Conservation (phyloP, 2,329 filamentous ascomycete species). For the Stagonosporopsis vannaccii region DNA sequence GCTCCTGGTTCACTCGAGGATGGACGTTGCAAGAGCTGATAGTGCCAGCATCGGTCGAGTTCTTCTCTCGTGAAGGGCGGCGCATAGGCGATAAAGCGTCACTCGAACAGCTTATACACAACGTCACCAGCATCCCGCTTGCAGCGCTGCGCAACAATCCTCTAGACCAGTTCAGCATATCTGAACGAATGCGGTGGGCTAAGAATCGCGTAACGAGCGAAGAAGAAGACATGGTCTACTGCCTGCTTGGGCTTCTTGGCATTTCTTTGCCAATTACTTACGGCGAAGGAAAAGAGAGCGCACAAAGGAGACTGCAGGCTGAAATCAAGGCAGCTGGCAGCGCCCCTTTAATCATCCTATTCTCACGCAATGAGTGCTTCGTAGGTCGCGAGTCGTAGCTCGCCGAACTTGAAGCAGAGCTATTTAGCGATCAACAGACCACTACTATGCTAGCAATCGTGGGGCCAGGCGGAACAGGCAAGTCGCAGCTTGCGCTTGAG, state of each 20-base stretch:
- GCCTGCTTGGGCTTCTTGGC: constrained; percentile 9
- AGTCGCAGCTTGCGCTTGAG: constrained; percentile 43
- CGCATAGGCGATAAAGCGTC: not conserved
- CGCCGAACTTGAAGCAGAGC: constrained; percentile 33
- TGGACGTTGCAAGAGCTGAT: not conserved
- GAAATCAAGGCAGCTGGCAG: constrained; percentile 19
- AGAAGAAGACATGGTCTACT: not conserved
- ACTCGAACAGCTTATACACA: not conserved
- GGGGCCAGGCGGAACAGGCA: constrained; percentile 29
- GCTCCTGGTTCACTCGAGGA: not conserved
- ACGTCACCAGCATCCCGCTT: not conserved
- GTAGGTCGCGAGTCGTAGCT: constrained; percentile 36
- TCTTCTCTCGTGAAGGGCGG: not conserved
- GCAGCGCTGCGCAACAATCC: not conserved
- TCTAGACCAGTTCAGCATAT: not conserved
- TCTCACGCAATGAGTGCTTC: constrained; percentile 36
- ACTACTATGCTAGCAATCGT: constrained; percentile 28
- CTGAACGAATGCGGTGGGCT: not conserved
- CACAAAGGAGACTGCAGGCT: constrained; percentile 21
- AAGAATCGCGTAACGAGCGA: not conserved
- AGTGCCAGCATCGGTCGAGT: not conserved
- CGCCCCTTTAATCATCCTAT: constrained; percentile 35
- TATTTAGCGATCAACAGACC: constrained; percentile 26
- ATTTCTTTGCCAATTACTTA: constrained; percentile 26
- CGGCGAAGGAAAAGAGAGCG: constrained; percentile 29